Evolutionary conservation across 2,329 filamentous ascomycete genomes (phyloP).

Genomic region (Paecilomyces niveus): DNA sequence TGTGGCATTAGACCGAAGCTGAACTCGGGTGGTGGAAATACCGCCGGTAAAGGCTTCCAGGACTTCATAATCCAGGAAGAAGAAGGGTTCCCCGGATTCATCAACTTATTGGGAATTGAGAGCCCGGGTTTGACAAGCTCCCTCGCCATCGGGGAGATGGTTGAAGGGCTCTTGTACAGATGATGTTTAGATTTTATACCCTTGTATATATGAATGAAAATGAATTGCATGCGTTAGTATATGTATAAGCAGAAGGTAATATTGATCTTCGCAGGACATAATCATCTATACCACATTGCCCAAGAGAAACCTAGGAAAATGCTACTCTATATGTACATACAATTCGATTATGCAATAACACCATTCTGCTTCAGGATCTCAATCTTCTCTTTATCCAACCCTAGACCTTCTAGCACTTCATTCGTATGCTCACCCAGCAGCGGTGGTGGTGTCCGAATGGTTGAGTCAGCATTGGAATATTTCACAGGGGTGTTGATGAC

Average conservation of each 20-base stretch:
- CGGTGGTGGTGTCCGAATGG: conserved; percentile 66
- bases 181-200: conserved; percentile 4
- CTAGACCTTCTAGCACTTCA: conserved; percentile 61
- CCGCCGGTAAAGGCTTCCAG: conserved; percentile 57
- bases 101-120: conserved; percentile 89
- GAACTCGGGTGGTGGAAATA: conserved; percentile 50
- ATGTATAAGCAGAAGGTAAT: too few relatives aligned
- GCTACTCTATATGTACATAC: background rate
- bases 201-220: background rate
- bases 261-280: background rate
- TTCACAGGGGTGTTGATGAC: conserved; percentile 86
- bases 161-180: conserved; percentile 50
- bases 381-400: conserved; percentile 51
- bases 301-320: background rate
- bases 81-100: conserved; percentile 70
- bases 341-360: conserved; percentile 45
- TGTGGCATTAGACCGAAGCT: conserved; percentile 89
- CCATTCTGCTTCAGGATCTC: conserved; percentile 53
- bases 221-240: background rate
- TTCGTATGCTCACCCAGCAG: conserved; percentile 74
- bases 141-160: conserved; percentile 77
- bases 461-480: conserved; percentile 68
- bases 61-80: conserved; percentile 80
- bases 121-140: conserved; percentile 84
- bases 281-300: background rate